Evolutionary conservation across 2,329 filamentous ascomycete species (phyloP).

Genomic region (Penicillium sp.): DNA sequence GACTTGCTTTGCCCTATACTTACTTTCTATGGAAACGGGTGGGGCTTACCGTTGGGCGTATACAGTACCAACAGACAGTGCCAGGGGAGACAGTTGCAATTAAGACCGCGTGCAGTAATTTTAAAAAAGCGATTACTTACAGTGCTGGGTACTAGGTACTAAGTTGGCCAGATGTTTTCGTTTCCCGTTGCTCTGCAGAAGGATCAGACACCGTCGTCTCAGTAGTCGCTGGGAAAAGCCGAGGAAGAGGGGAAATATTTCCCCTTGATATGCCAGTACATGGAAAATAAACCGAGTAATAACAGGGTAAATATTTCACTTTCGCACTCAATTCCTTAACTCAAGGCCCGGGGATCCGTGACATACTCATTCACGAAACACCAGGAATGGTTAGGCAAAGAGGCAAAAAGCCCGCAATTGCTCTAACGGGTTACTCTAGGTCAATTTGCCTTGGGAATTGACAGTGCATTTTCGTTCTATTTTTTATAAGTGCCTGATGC

Average conservation of each 20-base stretch:
- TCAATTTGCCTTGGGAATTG: background rate
- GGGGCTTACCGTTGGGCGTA: slow-evolving; percentile 24
- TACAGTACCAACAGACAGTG: background rate
- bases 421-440: slow-evolving; percentile 4
- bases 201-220: slow-evolving; percentile 13
- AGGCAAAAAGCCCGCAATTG: slow-evolving; percentile 1
- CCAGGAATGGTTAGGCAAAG: slow-evolving; percentile 1
- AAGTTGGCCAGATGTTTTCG: background rate
- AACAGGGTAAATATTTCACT: background rate
- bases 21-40: slow-evolving; percentile 27
- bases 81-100: slow-evolving; percentile 1
- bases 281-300: background rate
- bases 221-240: slow-evolving; percentile 3
- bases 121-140: background rate
- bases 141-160: background rate
- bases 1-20: slow-evolving; percentile 17
- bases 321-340: background rate
- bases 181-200: slow-evolving; percentile 2
- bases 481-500: slow-evolving; percentile 60
- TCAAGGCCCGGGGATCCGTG: slow-evolving; percentile 9
- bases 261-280: background rate
- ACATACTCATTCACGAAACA: slow-evolving; percentile 4
- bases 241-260: background rate
- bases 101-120: background rate
- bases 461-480: background rate